A percentile compares a stretch with the other conserved stretches of the same genome.
Conservation (phyloP, 768 basidiomycete genomes). For the Hebeloma cylindrosporum region DNA sequence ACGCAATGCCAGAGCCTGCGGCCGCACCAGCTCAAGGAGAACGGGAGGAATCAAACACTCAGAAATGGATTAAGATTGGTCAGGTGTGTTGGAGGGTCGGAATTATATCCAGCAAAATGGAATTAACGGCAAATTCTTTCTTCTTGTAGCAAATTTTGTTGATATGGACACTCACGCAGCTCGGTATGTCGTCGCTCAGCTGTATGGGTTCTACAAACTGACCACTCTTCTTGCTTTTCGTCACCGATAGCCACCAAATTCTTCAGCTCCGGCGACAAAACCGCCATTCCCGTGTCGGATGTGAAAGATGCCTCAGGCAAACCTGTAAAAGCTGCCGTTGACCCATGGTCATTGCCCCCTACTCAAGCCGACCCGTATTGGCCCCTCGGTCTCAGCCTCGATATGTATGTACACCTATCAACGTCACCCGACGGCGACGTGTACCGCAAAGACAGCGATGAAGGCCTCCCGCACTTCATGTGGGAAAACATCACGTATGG, state of each 20-base stretch:
- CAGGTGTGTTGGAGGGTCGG: slow-evolving; percentile 15
- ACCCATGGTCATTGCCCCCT: slow-evolving; percentile 56
- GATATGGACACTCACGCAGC: slow-evolving; percentile 63
- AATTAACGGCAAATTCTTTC: slow-evolving; percentile 3
- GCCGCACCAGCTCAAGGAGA: slow-evolving; percentile 15
- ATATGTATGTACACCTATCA: slow-evolving; percentile 75
- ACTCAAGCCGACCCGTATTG: slow-evolving; percentile 55
- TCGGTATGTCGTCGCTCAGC: slow-evolving; percentile 43
- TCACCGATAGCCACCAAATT: slow-evolving; percentile 56
- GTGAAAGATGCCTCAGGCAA: slow-evolving; percentile 12
- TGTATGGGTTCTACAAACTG: slow-evolving; percentile 1
- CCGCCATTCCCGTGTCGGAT: slow-evolving; percentile 28
- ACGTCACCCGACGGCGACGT: slow-evolving; percentile 62
- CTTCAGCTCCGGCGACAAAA: slow-evolving; percentile 31
- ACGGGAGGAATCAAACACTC: slow-evolving; percentile 17
- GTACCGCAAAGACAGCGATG: slow-evolving; percentile 49
- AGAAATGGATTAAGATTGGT: slow-evolving; percentile 19
- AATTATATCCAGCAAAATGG: not conserved
- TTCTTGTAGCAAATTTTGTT: slow-evolving; percentile 62
- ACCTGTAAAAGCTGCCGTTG: slow-evolving; percentile 30
- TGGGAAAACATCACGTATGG: slow-evolving; percentile 83
- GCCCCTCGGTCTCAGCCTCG: slow-evolving; percentile 57
- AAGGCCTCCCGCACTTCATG: slow-evolving; percentile 61
- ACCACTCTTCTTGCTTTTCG: too few relatives aligned
- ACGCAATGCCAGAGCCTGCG: slow-evolving; percentile 22